Evolutionary conservation across 2,329 filamentous ascomycete species (phyloP).

Genomic region (Arthrobotrys conoides): DNA sequence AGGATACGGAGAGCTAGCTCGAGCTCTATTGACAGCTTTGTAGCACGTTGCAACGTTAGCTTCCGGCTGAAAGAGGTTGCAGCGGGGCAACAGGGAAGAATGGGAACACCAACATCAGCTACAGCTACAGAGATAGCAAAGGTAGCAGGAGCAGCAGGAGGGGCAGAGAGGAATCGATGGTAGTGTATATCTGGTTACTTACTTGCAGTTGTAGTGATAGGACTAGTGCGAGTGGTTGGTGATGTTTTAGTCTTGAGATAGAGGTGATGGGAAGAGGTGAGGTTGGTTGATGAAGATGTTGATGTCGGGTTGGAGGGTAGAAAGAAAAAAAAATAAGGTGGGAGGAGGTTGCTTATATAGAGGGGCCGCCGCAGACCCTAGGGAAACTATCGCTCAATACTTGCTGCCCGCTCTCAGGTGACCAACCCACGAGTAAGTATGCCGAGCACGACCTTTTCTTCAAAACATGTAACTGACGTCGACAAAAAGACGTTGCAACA

Average conservation of each 20-base stretch:
- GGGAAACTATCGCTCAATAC: conserved; percentile 6
- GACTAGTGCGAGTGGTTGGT: background rate
- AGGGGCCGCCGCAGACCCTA: background rate
- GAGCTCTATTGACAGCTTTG: background rate
- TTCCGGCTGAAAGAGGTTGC: background rate
- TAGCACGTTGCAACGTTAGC: background rate
- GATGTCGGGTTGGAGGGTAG: background rate
- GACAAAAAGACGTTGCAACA: background rate
- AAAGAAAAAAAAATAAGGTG: background rate
- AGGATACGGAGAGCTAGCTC: background rate
- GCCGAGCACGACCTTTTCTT: background rate
- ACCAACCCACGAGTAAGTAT: background rate
- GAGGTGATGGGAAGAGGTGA: background rate
- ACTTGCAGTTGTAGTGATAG: background rate
- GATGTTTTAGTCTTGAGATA: background rate
- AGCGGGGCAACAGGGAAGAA: too few relatives aligned
- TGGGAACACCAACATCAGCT: background rate
- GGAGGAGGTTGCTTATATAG: background rate
- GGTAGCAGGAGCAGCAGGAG: background rate
- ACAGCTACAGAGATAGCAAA: too few relatives aligned
- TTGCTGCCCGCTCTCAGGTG: conserved; percentile 7
- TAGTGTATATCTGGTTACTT: background rate
- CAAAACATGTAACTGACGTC: background rate
- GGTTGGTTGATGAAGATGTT: background rate
- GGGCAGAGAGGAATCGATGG: too few relatives aligned